A percentile compares a stretch with the other conserved stretches of the same genome.
phyloP scores from a whole-genome alignment of 2,329 filamentous ascomycete species.

The Epicoccum nigrum region DNA sequence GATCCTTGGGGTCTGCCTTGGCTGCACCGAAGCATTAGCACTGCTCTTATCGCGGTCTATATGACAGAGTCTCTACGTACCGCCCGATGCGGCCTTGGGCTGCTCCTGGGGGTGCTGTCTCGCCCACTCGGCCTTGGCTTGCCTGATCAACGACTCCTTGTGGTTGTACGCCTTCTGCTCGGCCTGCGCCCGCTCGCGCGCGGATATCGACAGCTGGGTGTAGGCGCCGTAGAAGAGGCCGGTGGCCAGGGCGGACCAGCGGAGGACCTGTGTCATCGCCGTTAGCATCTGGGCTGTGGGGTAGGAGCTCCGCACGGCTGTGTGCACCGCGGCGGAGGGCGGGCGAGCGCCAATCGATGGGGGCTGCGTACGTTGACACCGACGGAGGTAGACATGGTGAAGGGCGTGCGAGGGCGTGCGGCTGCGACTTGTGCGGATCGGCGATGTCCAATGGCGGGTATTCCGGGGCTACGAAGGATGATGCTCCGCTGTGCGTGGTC shows the following conservation, averaged over 20 bases:
- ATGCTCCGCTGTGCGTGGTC: conserved; percentile 21
- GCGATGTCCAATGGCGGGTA: conserved; percentile 41
- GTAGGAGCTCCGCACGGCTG: conserved; percentile 6
- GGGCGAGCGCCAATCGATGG: conserved; percentile 1
- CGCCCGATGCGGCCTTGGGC: conserved; percentile 38
- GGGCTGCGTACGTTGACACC: conserved; percentile 59
- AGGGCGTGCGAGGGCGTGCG: conserved; percentile 30
- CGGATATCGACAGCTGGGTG: conserved; percentile 83
- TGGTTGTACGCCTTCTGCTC: conserved; percentile 83
- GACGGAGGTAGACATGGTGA: conserved; percentile 54
- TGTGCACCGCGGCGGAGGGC: neutral
- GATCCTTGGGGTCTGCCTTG: conserved; percentile 73
- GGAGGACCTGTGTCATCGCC: conserved; percentile 74
- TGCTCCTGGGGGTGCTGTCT: conserved; percentile 67
- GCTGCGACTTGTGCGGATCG: conserved; percentile 22
- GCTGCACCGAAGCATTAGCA: conserved; percentile 49
- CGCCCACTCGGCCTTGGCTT: conserved; percentile 89
- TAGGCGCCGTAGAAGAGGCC: conserved; percentile 95
- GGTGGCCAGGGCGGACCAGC: conserved; percentile 90
- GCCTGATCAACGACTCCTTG: conserved; percentile 88
- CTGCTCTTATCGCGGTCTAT: no score
- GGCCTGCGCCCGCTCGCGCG: conserved; percentile 72
- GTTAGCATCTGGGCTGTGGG: conserved; percentile 30
- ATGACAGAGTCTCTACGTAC: conserved; percentile 22
- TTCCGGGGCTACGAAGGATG: conserved; percentile 25